Percentiles rank a stretch among this genome's conserved stretches.
These are phyloP conservation scores for Halteria grandinella DNA, from an alignment of 73 alveolate species.

Conservation along the genomic window DNA sequence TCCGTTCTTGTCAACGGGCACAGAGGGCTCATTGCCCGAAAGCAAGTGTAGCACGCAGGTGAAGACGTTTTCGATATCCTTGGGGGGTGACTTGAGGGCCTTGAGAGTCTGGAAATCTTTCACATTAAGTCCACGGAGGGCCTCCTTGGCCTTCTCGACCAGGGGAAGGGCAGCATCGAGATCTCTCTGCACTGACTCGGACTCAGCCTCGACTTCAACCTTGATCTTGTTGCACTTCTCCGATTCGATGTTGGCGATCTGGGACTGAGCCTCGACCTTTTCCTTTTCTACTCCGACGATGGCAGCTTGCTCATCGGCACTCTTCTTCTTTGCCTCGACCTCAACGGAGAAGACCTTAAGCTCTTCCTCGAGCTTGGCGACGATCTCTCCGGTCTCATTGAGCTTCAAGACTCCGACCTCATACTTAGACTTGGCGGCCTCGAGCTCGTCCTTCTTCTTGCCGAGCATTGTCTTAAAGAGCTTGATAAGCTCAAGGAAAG, in stretches of 20 bases:
- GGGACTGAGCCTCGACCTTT: conserved; percentile 92
- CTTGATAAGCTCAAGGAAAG: conserved; percentile 99
- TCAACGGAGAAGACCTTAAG: conserved; percentile 97
- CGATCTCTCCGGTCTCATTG: conserved; percentile 94
- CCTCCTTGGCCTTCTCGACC: conserved; percentile 94
- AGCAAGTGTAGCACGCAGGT: conserved; percentile 79
- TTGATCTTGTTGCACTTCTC: conserved; percentile 92
- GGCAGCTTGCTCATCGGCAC: conserved; percentile 98
- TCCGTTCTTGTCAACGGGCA: conserved; percentile 81
- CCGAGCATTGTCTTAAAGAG: conserved; percentile 98
- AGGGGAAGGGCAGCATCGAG: conserved; percentile 96
- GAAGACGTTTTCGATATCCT: conserved; percentile 67
- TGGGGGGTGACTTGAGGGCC: conserved; percentile 91
- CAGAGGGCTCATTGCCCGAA: conserved; percentile 66
- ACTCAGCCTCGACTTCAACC: conserved; percentile 94
- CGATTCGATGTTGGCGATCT: conserved; percentile 95
- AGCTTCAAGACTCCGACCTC: conserved; percentile 97
- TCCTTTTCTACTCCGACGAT: conserved; percentile 96
- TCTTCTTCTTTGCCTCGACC: conserved; percentile 98
- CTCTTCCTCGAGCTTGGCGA: conserved; percentile 97
- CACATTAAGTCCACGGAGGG: conserved; percentile 88
- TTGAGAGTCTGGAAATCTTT: conserved; percentile 92
- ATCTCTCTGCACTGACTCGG: conserved; percentile 95
- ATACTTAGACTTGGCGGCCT: conserved; percentile 67
- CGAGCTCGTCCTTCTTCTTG: conserved; percentile 78